Conservation (phyloP, 805 yeast species). For the Tetrapisispora fleetii region DNA sequence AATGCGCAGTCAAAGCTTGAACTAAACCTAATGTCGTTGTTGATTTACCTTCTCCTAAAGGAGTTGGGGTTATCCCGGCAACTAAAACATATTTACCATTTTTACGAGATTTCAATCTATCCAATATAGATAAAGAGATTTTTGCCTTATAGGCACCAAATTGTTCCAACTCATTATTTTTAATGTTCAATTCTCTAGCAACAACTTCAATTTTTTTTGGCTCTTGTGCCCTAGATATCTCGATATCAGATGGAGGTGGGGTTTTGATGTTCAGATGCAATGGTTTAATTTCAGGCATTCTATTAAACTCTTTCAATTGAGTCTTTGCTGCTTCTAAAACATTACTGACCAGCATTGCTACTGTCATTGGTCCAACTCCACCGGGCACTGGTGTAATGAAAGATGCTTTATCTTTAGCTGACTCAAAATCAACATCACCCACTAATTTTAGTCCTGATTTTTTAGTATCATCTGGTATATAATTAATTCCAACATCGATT, state of each 20-base stretch:
- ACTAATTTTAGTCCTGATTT: constrained; percentile 75
- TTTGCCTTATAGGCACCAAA: constrained; percentile 89
- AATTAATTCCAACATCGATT: constrained; percentile 93
- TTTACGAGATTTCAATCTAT: constrained; percentile 51
- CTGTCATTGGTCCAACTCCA: constrained; percentile 99
- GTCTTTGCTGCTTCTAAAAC: constrained; percentile 71
- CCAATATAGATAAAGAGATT: constrained; percentile 57
- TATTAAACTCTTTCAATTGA: constrained; percentile 32
- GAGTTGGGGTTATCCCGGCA: constrained; percentile 97
- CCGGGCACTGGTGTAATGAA: constrained; percentile 95
- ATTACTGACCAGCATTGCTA: constrained; percentile 85
- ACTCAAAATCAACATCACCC: constrained; percentile 87
- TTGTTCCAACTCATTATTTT: constrained; percentile 70
- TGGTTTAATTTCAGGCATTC: constrained; percentile 44
- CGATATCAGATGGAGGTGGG: constrained; percentile 90
- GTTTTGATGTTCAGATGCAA: constrained; percentile 41
- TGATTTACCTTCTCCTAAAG: constrained; percentile 95
- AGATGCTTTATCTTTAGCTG: constrained; percentile 50
- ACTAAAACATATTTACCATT: constrained; percentile 86
- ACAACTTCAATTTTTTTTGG: constrained; percentile 73
- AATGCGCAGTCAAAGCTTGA: constrained; percentile 92
- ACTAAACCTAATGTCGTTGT: constrained; percentile 94
- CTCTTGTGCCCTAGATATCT: constrained; percentile 75
- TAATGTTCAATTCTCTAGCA: constrained; percentile 76
- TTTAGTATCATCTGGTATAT: constrained; percentile 61